Conservation (phyloP, 352 stramenopile species). For the Globisporangium paroecandrum region DNA sequence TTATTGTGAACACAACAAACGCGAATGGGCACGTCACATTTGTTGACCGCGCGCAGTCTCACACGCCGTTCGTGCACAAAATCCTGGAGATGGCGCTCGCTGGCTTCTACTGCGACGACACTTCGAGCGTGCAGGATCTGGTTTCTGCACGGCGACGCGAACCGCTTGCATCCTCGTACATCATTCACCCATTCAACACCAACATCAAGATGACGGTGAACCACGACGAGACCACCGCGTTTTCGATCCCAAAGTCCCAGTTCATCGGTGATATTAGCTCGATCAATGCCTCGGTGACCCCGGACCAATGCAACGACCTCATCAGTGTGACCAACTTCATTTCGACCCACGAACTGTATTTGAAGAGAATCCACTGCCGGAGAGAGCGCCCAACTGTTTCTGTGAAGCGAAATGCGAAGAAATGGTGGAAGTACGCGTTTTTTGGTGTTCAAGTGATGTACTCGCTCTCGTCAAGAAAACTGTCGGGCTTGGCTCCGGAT, state of each 20-base stretch:
- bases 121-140: slow-evolving; percentile 25
- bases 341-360: slow-evolving; percentile 76
- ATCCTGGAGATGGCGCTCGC: slow-evolving; percentile 53
- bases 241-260: slow-evolving; percentile 67
- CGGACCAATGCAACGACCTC: slow-evolving; percentile 74
- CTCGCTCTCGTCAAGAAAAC: slow-evolving; percentile 19
- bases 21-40: slow-evolving; percentile 78
- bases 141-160: slow-evolving; percentile 22
- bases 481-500: slow-evolving; percentile 1
- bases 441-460: slow-evolving; percentile 67
- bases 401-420: slow-evolving; percentile 39
- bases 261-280: slow-evolving; percentile 68
- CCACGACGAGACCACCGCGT: slow-evolving; percentile 61
- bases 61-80: slow-evolving; percentile 82
- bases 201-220: slow-evolving; percentile 77
- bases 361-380: slow-evolving; percentile 78
- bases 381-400: slow-evolving; percentile 53
- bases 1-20: slow-evolving; percentile 71
- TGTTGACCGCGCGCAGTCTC: slow-evolving; percentile 68
- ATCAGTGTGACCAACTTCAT: slow-evolving; percentile 76
- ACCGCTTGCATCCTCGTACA: slow-evolving; percentile 35
- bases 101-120: slow-evolving; percentile 69
- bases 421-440: slow-evolving; percentile 82
- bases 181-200: slow-evolving; percentile 73
- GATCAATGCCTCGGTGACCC: slow-evolving; percentile 59